phyloP scores from a whole-genome alignment of 2,329 filamentous ascomycete species.

The Mycosphaerella sp. region DNA sequence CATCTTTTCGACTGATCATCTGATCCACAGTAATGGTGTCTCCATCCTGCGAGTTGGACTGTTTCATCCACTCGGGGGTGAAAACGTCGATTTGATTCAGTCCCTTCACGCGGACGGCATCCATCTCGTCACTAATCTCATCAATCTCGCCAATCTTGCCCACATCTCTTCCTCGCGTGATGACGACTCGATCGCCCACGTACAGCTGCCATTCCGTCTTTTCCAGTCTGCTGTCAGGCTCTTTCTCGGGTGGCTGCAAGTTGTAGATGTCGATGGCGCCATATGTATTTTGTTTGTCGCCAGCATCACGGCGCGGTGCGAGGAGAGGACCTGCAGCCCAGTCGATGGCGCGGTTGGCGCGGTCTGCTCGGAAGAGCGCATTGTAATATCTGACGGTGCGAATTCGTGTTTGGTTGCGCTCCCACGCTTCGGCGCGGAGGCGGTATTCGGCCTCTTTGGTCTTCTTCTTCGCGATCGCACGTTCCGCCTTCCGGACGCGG shows the following conservation, averaged over 20 bases:
- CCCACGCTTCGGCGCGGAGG: slow-evolving; percentile 27
- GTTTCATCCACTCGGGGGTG: slow-evolving; percentile 38
- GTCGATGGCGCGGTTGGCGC: slow-evolving; percentile 60
- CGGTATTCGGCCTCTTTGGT: slow-evolving; percentile 5
- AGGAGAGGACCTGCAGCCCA: slow-evolving; percentile 72
- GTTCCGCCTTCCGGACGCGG: slow-evolving; percentile 13
- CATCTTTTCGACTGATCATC: slow-evolving; percentile 53
- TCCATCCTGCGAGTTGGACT: slow-evolving; percentile 36
- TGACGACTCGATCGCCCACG: slow-evolving; percentile 70
- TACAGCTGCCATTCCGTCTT: slow-evolving; percentile 31
- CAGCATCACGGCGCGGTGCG: slow-evolving; percentile 68
- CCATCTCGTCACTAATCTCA: slow-evolving; percentile 42
- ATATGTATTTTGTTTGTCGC: slow-evolving; percentile 51
- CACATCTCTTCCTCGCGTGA: slow-evolving; percentile 70
- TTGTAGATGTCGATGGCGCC: slow-evolving; percentile 42
- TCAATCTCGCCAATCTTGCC: slow-evolving; percentile 74
- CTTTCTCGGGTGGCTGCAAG: slow-evolving; percentile 26
- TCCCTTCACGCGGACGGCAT: slow-evolving; percentile 34
- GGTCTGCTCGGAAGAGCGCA: slow-evolving; percentile 42
- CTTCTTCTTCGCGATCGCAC: slow-evolving; percentile 8
- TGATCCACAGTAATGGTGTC: slow-evolving; percentile 33
- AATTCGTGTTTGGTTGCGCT: slow-evolving; percentile 26
- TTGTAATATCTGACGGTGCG: slow-evolving; percentile 23
- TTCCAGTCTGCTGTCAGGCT: slow-evolving; percentile 15
- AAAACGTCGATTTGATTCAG: slow-evolving; percentile 41